Percentiles rank a stretch among this genome's conserved stretches.
These are phyloP conservation scores for Mycena floridula DNA, from an alignment of 768 basidiomycete species.

Conservation along the genomic window DNA sequence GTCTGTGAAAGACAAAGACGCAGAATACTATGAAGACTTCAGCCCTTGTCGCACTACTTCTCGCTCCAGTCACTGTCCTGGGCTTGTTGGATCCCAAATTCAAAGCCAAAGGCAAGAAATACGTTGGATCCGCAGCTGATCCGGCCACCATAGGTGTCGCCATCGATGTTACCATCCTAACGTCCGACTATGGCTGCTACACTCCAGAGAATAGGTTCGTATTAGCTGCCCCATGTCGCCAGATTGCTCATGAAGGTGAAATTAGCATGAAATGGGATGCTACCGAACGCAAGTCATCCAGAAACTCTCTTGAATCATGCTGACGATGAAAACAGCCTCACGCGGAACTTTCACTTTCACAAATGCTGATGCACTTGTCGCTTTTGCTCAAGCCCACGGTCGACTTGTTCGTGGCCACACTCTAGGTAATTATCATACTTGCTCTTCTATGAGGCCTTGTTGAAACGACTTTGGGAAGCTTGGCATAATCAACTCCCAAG, in stretches of 20 bases:
- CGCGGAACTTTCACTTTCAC: slow-evolving; percentile 27
- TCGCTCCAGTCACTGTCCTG: too few species aligned
- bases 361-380: slow-evolving; percentile 31
- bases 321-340: too few species aligned
- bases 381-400: slow-evolving; percentile 33
- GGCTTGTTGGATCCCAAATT: too few species aligned
- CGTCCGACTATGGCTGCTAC: slow-evolving; percentile 31
- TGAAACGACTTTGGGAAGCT: slow-evolving; percentile 5
- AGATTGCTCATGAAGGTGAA: not conserved
- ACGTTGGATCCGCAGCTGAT: slow-evolving; percentile 19
- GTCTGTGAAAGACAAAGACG: too few species aligned
- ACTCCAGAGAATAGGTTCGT: slow-evolving; percentile 35
- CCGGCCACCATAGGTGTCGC: slow-evolving; percentile 24
- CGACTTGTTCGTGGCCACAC: slow-evolving; percentile 37
- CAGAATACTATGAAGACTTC: too few species aligned
- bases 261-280: slow-evolving; percentile 29
- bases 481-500: slow-evolving; percentile 34
- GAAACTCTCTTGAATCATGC: too few species aligned
- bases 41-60: too few species aligned
- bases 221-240: not conserved
- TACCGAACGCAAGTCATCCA: slow-evolving; percentile 30
- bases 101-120: too few species aligned
- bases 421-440: slow-evolving; percentile 21
- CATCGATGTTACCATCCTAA: slow-evolving; percentile 26
- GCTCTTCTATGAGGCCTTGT: not conserved